Evolutionary conservation across 495 filamentous ascomycete species (phyloP).

Genomic region (Aspergillus ostianus): DNA sequence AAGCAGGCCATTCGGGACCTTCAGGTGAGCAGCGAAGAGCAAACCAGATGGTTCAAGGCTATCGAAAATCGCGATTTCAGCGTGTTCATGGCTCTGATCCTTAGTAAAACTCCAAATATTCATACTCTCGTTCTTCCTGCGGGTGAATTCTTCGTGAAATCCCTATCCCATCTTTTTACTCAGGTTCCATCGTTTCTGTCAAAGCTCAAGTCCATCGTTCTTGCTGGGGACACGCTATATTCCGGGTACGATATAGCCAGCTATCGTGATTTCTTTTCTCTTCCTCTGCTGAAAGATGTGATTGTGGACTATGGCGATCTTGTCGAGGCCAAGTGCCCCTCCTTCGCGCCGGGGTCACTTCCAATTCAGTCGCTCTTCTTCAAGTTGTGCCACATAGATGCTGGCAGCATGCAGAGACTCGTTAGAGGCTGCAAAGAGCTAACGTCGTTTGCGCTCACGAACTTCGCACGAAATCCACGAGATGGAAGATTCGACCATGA

Average conservation of each 20-base stretch:
- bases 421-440: neutral
- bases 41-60: constrained; percentile 7
- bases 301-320: constrained; percentile 21
- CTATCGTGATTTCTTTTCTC: constrained; percentile 16
- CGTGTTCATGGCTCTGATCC: constrained; percentile 18
- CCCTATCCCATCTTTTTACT: constrained; percentile 16
- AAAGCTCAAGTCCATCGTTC: constrained; percentile 17
- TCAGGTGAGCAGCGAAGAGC: constrained; percentile 4
- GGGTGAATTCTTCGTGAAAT: constrained; percentile 7
- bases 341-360: constrained; percentile 17
- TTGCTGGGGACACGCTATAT: constrained; percentile 6
- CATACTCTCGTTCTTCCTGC: constrained; percentile 17
- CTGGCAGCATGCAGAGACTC: constrained; percentile 14
- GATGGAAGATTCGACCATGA: too few relatives aligned
- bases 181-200: constrained; percentile 19
- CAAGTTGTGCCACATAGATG: constrained; percentile 18
- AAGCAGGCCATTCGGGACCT: constrained; percentile 8
- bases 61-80: constrained; percentile 12
- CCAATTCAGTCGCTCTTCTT: constrained; percentile 11
- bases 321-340: constrained; percentile 9
- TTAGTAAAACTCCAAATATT: constrained; percentile 26
- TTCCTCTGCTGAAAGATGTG: constrained; percentile 10
- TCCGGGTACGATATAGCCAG: constrained; percentile 8
- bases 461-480: too few relatives aligned
- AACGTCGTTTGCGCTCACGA: too few relatives aligned